phyloP scores from a whole-genome alignment of 345 rosid species.

The Dipteronia dyeriana region DNA sequence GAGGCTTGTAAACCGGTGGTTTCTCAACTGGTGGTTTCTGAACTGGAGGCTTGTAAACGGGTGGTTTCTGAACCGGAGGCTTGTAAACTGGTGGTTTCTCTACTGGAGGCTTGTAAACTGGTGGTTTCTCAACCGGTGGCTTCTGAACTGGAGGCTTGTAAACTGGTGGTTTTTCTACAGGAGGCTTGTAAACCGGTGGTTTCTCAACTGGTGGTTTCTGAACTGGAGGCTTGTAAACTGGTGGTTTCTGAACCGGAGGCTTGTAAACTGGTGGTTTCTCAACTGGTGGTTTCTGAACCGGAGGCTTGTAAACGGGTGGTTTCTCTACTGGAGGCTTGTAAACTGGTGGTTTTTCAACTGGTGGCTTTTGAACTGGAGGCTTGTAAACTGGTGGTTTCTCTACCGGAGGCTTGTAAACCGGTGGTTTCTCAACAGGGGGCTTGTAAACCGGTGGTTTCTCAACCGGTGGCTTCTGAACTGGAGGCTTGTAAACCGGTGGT shows the following conservation, averaged over 20 bases:
- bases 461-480: not conserved
- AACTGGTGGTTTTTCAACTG: not conserved
- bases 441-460: too few relatives aligned
- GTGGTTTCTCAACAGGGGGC: not conserved
- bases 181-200: not conserved
- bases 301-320: slow-evolving; percentile 13
- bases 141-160: too few relatives aligned
- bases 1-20: slow-evolving; percentile 13
- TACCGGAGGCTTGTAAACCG: slow-evolving; percentile 8
- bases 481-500: slow-evolving; percentile 7
- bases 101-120: not conserved
- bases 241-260: slow-evolving; percentile 13
- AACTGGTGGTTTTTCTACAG: not conserved
- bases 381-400: slow-evolving; percentile 1
- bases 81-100: slow-evolving; percentile 16
- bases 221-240: slow-evolving; percentile 4
- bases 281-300: not conserved
- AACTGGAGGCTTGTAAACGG: slow-evolving; percentile 9
- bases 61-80: slow-evolving; percentile 1
- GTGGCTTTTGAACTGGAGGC: not conserved
- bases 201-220: not conserved
- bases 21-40: not conserved
- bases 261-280: slow-evolving; percentile 8
- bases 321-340: not conserved
- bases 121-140: slow-evolving; percentile 9